A percentile compares a stretch with the other conserved stretches of the same genome.
Conservation (phyloP, 441 rosid genomes). For the Iberis amara region DNA sequence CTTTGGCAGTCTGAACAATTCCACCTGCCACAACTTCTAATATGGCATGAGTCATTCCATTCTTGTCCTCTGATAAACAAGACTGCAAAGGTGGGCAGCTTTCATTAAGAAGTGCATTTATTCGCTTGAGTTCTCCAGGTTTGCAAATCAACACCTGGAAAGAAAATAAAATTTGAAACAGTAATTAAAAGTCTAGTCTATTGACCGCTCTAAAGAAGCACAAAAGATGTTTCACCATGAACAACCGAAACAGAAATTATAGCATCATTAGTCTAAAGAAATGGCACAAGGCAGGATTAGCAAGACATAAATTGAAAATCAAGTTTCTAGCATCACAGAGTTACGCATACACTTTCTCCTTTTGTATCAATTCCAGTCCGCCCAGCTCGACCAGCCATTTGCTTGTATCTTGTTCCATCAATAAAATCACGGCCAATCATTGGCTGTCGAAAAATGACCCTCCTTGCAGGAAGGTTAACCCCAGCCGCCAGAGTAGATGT, state of each 20-base stretch:
- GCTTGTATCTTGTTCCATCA: slow-evolving; percentile 96
- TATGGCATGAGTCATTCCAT: slow-evolving; percentile 99
- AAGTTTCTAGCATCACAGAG: neutral
- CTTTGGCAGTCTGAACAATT: slow-evolving; percentile 91
- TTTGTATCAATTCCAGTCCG: slow-evolving; percentile 97
- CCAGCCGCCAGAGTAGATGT: slow-evolving; percentile 99
- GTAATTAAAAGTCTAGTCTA: slow-evolving; percentile 17
- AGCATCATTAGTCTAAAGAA: slow-evolving; percentile 6
- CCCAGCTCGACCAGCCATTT: slow-evolving; percentile 99
- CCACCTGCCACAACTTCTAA: slow-evolving; percentile 99
- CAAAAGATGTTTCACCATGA: slow-evolving; percentile 14
- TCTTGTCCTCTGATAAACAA: slow-evolving; percentile 95
- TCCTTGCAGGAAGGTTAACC: slow-evolving; percentile 94
- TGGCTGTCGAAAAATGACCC: slow-evolving; percentile 98
- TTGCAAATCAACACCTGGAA: slow-evolving; percentile 84
- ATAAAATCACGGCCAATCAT: slow-evolving; percentile 91
- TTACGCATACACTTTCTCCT: slow-evolving; percentile 91
- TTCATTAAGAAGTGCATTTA: slow-evolving; percentile 71
- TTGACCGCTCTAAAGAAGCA: slow-evolving; percentile 4
- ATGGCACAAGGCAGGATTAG: neutral
- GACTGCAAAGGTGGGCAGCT: slow-evolving; percentile 89
- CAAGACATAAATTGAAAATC: neutral
- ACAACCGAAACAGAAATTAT: slow-evolving; percentile 11
- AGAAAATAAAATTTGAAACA: slow-evolving; percentile 12
- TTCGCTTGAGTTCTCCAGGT: slow-evolving; percentile 77